Percentiles rank a stretch among this genome's conserved stretches.
Conservation (phyloP, 2,329 filamentous ascomycete genomes). For the Dactylonectria macrodidyma region DNA sequence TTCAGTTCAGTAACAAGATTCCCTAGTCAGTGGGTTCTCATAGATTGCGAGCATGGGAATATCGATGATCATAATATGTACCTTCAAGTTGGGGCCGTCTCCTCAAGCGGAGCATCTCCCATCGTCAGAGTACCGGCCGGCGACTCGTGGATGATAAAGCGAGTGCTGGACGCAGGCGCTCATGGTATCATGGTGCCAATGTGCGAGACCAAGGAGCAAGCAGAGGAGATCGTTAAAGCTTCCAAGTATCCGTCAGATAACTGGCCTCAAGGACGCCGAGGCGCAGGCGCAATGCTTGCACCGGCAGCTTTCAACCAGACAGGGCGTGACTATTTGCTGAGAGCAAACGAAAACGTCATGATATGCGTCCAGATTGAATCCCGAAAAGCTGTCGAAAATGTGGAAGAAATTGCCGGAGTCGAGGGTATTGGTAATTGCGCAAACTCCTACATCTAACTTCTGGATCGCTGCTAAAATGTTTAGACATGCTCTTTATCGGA, state of each 20-base stretch:
- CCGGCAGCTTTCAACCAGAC: constrained; percentile 47
- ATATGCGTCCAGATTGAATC: constrained; percentile 42
- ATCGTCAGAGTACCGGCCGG: constrained; percentile 35
- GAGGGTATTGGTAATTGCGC: constrained; percentile 49
- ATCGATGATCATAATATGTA: constrained; percentile 60
- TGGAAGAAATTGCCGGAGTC: constrained; percentile 53
- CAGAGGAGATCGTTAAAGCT: constrained; percentile 43
- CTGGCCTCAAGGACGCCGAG: constrained; percentile 45
- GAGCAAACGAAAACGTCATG: constrained; percentile 44
- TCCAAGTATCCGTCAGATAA: constrained; percentile 46
- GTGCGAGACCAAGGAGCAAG: constrained; percentile 47
- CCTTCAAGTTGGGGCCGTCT: constrained; percentile 61
- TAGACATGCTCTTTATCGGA: constrained; percentile 34
- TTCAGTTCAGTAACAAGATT: background rate
- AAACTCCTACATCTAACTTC: background rate
- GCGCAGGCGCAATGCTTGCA: constrained; percentile 51
- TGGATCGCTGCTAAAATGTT: background rate
- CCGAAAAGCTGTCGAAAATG: constrained; percentile 52
- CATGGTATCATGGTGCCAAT: constrained; percentile 43
- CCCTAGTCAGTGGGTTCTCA: constrained; percentile 64
- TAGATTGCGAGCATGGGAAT: constrained; percentile 61
- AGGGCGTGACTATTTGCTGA: constrained; percentile 44
- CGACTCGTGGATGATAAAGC: constrained; percentile 52
- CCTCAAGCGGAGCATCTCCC: constrained; percentile 52
- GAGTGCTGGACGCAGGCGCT: constrained; percentile 49